phyloP scores from a whole-genome alignment of 1,284 basidiomycete genomes.

The Boletus nobilissimus region DNA sequence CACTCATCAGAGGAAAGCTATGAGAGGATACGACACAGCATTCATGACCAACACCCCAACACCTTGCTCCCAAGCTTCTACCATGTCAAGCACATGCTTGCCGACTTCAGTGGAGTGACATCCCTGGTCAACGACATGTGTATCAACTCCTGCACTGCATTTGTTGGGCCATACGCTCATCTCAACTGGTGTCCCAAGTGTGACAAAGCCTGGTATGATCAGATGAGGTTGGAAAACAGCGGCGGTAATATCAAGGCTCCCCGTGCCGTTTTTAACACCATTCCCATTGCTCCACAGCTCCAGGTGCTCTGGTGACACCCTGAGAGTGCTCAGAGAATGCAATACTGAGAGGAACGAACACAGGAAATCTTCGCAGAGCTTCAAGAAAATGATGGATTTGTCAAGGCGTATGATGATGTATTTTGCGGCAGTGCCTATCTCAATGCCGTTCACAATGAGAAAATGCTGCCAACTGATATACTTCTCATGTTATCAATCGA shows the following conservation, averaged over 20 bases:
- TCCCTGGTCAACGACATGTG: slow-evolving; percentile 12
- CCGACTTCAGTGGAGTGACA: slow-evolving; percentile 15
- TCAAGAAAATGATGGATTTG: not conserved
- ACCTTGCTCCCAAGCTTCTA: slow-evolving; percentile 1
- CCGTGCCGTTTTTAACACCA: slow-evolving; percentile 44
- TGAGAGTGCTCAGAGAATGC: slow-evolving; percentile 40
- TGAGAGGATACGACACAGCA: not conserved
- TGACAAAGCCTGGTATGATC: not conserved
- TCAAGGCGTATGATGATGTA: slow-evolving; percentile 33
- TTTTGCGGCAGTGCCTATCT: slow-evolving; percentile 29
- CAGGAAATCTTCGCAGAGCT: slow-evolving; percentile 26
- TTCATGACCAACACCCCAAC: not conserved
- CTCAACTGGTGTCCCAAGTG: slow-evolving; percentile 37
- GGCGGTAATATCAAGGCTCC: not conserved
- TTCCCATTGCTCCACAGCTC: slow-evolving; percentile 34
- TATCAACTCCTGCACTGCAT: slow-evolving; percentile 24
- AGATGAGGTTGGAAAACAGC: not conserved
- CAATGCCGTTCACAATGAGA: slow-evolving; percentile 33
- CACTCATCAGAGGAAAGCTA: not conserved
- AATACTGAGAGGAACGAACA: slow-evolving; percentile 24
- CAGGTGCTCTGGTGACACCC: slow-evolving; percentile 42
- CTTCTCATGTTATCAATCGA: slow-evolving; percentile 14
- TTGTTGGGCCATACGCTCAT: not conserved
- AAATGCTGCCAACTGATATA: slow-evolving; percentile 24
- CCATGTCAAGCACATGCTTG: not conserved